Base-by-base conservation (phyloP, 345 rosid genomes). In the Lepidium sativum region DNA sequence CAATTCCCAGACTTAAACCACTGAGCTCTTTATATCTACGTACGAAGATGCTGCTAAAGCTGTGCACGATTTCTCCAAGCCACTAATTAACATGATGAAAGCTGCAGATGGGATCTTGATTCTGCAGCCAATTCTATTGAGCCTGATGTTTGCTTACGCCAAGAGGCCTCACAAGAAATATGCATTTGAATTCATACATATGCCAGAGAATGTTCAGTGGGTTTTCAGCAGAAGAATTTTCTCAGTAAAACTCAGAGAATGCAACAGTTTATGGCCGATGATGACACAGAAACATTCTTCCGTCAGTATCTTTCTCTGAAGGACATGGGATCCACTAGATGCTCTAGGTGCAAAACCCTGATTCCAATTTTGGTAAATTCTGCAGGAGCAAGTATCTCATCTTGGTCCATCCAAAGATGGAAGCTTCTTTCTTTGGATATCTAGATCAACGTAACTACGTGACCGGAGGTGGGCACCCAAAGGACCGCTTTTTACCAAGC, bases 31-130 rank as follows among this genome's bases (percentile, higher is more conserved):
- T 70, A 75, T 60, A 15, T 70, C 86, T 18, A 67, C 78, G 3
- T 82, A 84, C 6, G 96, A 86, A 71, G 80, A 82, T 65, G 84
- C 96, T 67, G 79, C 60, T 35, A 83, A 83, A 78, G 91, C 96
- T 8, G 82, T 86, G 54, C 96, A 89, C 9, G 94, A 86, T 82
- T 89, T 89, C 72, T 84, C 91, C 12, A 89, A 89, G 48, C 89
- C 91, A 10, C 44, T 89, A 62, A 86, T 89, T 73, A 89, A 86
- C 78, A 86, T 89, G 94, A 86, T 89, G 94, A 86, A 86, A 80
- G 96, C 89, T 54, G 87, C 96, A 27, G 91, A 51, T 84, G 96
- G 96, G 94, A 89, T 77, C 96, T 89, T 67, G 96, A 89, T 69
- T 85, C 94, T 72, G 96, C 96, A 5, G 86, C 94, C 44, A 71